Percentiles rank a stretch among this genome's conserved stretches.
Evolutionary conservation across 2,329 filamentous ascomycete species (phyloP).

Genomic region (Colletotrichum neosansevieriae): DNA sequence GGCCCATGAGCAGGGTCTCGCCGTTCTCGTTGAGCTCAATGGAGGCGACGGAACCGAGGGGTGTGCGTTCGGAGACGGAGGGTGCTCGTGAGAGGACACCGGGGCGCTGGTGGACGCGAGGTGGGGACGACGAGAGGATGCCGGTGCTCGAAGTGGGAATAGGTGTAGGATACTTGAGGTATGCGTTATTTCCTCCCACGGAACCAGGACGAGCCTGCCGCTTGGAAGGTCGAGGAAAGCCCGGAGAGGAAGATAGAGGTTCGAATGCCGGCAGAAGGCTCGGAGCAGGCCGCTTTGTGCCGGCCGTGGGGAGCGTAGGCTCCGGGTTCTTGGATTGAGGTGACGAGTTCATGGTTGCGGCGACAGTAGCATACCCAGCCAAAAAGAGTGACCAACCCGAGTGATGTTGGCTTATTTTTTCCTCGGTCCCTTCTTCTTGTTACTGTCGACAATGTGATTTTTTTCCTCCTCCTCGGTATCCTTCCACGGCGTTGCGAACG

Average conservation of each 20-base stretch:
- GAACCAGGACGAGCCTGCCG: slow-evolving; percentile 65
- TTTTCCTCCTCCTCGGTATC: background rate
- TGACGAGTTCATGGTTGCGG: slow-evolving; percentile 56
- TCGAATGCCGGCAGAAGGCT: slow-evolving; percentile 84
- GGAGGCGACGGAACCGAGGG: slow-evolving; percentile 85
- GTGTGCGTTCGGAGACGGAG: slow-evolving; percentile 82
- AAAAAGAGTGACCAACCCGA: slow-evolving; percentile 10
- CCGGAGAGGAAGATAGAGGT: slow-evolving; percentile 81
- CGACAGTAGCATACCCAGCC: slow-evolving; percentile 35
- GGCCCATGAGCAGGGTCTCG: slow-evolving; percentile 86
- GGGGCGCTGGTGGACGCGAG: slow-evolving; percentile 55
- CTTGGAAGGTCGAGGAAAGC: slow-evolving; percentile 76
- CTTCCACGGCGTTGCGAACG: slow-evolving; percentile 29
- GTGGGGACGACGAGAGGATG: slow-evolving; percentile 88
- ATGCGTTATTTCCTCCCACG: slow-evolving; percentile 57
- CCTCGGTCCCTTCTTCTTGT: background rate
- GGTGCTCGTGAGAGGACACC: slow-evolving; percentile 53
- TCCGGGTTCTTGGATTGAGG: slow-evolving; percentile 50
- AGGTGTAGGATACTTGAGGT: slow-evolving; percentile 88
- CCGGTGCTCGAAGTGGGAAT: slow-evolving; percentile 94
- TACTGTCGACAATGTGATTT: background rate
- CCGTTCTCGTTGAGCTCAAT: slow-evolving; percentile 85
- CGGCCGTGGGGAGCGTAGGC: slow-evolving; percentile 54
- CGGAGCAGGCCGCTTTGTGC: slow-evolving; percentile 72
- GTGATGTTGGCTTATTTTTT: background rate